Conservation (phyloP, 257 asterid species). For the Solanum appendiculatum region DNA sequence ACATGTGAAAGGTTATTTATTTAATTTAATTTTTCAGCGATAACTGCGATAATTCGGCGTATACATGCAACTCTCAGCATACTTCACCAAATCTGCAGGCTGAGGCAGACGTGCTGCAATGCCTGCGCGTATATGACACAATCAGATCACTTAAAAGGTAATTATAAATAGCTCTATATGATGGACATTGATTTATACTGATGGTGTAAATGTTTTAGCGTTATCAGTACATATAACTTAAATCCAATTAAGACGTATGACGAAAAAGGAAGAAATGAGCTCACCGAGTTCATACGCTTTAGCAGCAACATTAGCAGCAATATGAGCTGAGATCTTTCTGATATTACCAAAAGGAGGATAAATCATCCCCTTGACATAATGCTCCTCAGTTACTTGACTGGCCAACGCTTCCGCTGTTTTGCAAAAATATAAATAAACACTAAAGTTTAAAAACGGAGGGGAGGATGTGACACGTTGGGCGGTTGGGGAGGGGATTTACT, state of each 20-base stretch:
- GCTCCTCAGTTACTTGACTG: constrained; percentile 75
- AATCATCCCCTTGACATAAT: constrained; percentile 78
- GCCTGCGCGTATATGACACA: constrained; percentile 20
- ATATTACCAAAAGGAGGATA: constrained; percentile 76
- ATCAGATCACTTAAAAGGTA: neutral
- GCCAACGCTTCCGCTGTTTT: constrained; percentile 95
- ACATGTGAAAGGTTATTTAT: neutral
- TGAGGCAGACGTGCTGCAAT: constrained; percentile 81
- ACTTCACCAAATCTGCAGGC: constrained; percentile 71
- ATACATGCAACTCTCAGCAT: constrained; percentile 96
- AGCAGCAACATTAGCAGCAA: constrained; percentile 93
- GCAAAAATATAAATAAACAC: neutral
- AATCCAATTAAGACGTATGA: neutral
- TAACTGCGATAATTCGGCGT: constrained; percentile 67
- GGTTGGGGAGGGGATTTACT: neutral
- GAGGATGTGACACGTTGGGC: neutral
- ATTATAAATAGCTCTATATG: neutral
- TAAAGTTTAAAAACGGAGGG: neutral
- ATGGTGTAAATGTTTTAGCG: neutral
- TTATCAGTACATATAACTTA: neutral
- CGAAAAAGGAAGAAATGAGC: neutral
- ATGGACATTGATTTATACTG: neutral
- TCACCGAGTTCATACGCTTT: constrained; percentile 87
- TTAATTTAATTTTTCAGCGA: constrained; percentile 28
- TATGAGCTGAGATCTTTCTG: constrained; percentile 79